These are phyloP conservation scores for Discostella stelligera DNA, from an alignment of 352 stramenopile genomes.

Conservation along the genomic window DNA sequence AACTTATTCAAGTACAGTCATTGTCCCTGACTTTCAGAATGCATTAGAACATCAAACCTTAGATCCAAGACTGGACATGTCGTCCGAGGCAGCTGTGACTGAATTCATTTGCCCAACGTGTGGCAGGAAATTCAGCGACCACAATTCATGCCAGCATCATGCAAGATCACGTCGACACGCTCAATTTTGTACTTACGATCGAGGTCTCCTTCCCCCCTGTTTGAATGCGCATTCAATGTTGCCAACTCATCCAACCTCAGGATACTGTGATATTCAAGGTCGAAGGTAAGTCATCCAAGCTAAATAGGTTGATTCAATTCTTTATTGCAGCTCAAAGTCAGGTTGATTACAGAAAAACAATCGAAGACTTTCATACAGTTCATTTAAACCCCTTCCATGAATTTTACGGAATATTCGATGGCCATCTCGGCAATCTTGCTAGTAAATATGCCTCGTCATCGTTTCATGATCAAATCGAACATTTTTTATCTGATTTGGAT, in stretches of 20 bases:
- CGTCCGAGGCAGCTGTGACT: slow-evolving; percentile 36
- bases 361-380: slow-evolving; percentile 88
- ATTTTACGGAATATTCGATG: slow-evolving; percentile 93
- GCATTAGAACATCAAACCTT: slow-evolving; percentile 64
- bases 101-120: slow-evolving; percentile 75
- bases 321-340: not conserved
- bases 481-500: slow-evolving; percentile 44
- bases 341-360: slow-evolving; percentile 57
- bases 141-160: slow-evolving; percentile 73
- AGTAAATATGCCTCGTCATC: slow-evolving; percentile 83
- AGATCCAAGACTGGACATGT: slow-evolving; percentile 66
- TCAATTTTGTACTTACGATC: slow-evolving; percentile 73
- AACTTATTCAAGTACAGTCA: slow-evolving; percentile 5
- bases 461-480: slow-evolving; percentile 56
- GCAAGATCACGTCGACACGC: slow-evolving; percentile 65
- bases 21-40: slow-evolving; percentile 53
- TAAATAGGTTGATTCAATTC: not conserved
- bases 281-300: slow-evolving; percentile 77
- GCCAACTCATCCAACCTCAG: slow-evolving; percentile 74
- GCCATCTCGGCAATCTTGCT: slow-evolving; percentile 89
- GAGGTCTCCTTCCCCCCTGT: slow-evolving; percentile 56
- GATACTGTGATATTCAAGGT: slow-evolving; percentile 89
- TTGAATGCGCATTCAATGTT: slow-evolving; percentile 81
- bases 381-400: slow-evolving; percentile 71
- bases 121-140: slow-evolving; percentile 66